Conservation (phyloP, 371 early-diverging fungal genomes). For the Mucor piriformis region DNA sequence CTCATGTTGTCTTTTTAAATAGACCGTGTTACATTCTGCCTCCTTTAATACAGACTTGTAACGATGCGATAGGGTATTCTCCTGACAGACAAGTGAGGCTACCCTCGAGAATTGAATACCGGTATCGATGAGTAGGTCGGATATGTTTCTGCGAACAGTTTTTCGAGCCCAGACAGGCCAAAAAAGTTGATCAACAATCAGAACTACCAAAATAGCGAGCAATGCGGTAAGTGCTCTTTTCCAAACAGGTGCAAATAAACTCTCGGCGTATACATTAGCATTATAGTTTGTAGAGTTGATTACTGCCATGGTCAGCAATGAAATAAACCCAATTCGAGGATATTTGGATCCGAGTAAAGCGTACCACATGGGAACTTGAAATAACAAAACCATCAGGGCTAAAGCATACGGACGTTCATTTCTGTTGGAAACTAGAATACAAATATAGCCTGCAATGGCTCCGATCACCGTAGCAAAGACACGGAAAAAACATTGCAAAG, state of each 20-base stretch:
- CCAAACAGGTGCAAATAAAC: slow-evolving; percentile 36
- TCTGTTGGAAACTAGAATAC: slow-evolving; percentile 31
- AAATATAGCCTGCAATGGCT: slow-evolving; percentile 41
- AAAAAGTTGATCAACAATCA: slow-evolving; percentile 34
- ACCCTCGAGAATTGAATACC: slow-evolving; percentile 50
- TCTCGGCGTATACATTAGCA: slow-evolving; percentile 24
- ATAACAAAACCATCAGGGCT: slow-evolving; percentile 29
- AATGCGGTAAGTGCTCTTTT: slow-evolving; percentile 42
- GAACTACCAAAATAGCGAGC: slow-evolving; percentile 40
- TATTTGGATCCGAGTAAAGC: slow-evolving; percentile 27
- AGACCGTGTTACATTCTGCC: slow-evolving; percentile 2
- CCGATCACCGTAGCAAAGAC: slow-evolving; percentile 44
- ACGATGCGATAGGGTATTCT: slow-evolving; percentile 25
- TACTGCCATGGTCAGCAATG: slow-evolving; percentile 45
- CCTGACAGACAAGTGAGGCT: slow-evolving; percentile 41
- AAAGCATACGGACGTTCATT: slow-evolving; percentile 37
- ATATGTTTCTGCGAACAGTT: slow-evolving; percentile 26
- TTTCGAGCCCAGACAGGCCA: slow-evolving; percentile 52
- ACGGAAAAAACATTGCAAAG: slow-evolving; percentile 35
- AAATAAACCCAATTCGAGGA: slow-evolving; percentile 47
- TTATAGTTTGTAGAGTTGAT: slow-evolving; percentile 34
- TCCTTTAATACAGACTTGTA: slow-evolving; percentile 27
- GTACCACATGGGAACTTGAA: slow-evolving; percentile 49
- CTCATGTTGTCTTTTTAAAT: slow-evolving; percentile 22
- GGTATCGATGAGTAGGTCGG: slow-evolving; percentile 37